Conservation (phyloP, 768 basidiomycete genomes). For the Mycena alexandri region DNA sequence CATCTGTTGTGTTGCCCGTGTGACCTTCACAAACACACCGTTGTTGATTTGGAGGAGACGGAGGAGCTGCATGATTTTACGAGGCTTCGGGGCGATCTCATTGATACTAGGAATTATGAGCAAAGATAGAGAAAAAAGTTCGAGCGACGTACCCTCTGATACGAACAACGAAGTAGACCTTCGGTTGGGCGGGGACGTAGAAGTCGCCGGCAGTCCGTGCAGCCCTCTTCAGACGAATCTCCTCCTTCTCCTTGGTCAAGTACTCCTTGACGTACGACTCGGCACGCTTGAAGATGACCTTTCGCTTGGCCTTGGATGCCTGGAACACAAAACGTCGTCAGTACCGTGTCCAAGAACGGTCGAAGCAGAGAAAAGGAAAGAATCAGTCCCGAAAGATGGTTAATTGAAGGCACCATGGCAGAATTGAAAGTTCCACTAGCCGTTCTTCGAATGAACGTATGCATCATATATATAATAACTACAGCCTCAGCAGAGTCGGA, state of each 20-base stretch:
- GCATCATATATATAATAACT: conserved; percentile 73
- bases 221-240: conserved; percentile 93
- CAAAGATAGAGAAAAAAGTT: conserved; percentile 5
- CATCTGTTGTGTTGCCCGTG: conserved; percentile 97
- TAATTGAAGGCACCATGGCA: conserved; percentile 85
- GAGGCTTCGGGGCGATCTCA: conserved; percentile 98
- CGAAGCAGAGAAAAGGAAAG: conserved; percentile 27
- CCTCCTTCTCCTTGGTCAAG: conserved; percentile 91
- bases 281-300: conserved; percentile 99
- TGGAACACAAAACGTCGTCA: conserved; percentile 47
- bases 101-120: conserved; percentile 82
- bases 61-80: conserved; percentile 98
- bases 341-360: conserved; percentile 25
- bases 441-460: conserved; percentile 81
- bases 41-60: conserved; percentile 99
- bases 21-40: conserved; percentile 98
- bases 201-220: conserved; percentile 95
- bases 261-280: conserved; percentile 99
- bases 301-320: conserved; percentile 93
- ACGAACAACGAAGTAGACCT: conserved; percentile 97
- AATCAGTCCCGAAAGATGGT: conserved; percentile 96
- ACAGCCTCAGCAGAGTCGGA: conserved; percentile 28
- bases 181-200: conserved; percentile 96
- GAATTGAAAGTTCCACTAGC: conserved; percentile 76
- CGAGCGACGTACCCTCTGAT: conserved; percentile 80